These are phyloP conservation scores for Colletotrichum liriopes DNA, from an alignment of 2,329 filamentous ascomycete genomes.

Conservation along the genomic window DNA sequence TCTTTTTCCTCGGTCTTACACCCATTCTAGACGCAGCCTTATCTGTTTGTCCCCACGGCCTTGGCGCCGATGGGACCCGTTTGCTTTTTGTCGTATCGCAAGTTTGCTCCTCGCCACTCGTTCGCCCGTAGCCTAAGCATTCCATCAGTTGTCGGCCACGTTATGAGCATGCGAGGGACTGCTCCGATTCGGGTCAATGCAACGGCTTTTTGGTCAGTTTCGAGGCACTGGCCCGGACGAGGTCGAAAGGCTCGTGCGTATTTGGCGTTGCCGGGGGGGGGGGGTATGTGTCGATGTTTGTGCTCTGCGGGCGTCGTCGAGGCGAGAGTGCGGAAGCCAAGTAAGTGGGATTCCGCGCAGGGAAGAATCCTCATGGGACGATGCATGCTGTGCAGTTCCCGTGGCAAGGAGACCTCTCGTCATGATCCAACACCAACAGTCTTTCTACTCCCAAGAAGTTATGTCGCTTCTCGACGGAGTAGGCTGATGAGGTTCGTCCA, in stretches of 20 bases:
- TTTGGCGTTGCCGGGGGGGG: neutral
- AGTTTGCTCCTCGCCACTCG: neutral
- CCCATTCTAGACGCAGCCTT: neutral
- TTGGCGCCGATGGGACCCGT: neutral
- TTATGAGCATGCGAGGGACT: neutral
- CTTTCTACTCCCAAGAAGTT: neutral
- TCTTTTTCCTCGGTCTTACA: neutral
- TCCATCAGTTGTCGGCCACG: neutral
- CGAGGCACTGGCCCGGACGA: neutral
- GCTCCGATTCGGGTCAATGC: neutral
- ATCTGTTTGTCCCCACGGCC: neutral
- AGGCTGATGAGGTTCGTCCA: neutral
- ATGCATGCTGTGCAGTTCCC: neutral
- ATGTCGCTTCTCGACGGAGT: neutral
- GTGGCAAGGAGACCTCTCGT: neutral
- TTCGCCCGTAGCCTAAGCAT: too few species aligned
- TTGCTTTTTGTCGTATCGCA: conserved; percentile 11
- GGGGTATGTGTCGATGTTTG: neutral
- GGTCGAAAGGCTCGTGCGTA: neutral
- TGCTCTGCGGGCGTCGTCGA: conserved; percentile 3
- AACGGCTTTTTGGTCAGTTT: neutral
- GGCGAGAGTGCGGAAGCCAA: neutral
- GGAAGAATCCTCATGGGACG: neutral
- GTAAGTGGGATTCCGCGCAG: neutral
- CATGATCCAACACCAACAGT: neutral